These are phyloP conservation scores for Steccherinum ochraceum DNA, from an alignment of 768 basidiomycete genomes.

Conservation along the genomic window DNA sequence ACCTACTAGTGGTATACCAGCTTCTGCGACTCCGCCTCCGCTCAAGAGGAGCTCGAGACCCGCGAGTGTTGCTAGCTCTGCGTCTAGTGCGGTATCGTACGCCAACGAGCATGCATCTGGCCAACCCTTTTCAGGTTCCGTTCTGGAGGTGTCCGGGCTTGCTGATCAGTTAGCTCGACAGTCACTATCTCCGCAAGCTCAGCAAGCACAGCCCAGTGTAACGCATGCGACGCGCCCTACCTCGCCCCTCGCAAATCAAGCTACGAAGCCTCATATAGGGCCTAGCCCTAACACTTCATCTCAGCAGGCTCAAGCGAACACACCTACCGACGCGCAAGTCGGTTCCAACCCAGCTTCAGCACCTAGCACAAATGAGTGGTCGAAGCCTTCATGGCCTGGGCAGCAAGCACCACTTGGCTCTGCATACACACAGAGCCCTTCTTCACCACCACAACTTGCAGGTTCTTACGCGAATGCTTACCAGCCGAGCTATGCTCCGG, in stretches of 20 bases:
- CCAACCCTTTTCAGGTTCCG: too few relatives aligned
- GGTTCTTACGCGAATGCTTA: slow-evolving; percentile 32
- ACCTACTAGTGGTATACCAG: neutral
- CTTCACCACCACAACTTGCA: slow-evolving; percentile 15
- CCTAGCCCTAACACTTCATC: too few relatives aligned
- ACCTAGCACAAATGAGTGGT: too few relatives aligned
- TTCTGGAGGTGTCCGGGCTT: neutral
- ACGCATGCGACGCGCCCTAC: neutral
- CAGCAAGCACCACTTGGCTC: neutral
- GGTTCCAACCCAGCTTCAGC: too few relatives aligned
- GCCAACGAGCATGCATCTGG: neutral
- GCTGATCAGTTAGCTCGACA: neutral
- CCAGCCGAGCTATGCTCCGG: neutral
- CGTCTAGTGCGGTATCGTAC: slow-evolving; percentile 4
- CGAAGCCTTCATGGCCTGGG: neutral
- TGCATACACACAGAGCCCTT: neutral
- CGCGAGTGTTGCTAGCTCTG: slow-evolving; percentile 5
- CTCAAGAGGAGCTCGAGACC: slow-evolving; percentile 10
- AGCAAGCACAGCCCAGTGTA: neutral
- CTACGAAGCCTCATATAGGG: neutral
- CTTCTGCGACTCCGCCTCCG: slow-evolving; percentile 4
- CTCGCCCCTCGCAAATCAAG: neutral
- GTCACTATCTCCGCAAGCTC: neutral
- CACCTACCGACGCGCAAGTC: too few relatives aligned
- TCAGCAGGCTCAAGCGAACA: too few relatives aligned